Evolutionary conservation across 1,284 basidiomycete genomes (phyloP).

Genomic region (Flammula alnicola): DNA sequence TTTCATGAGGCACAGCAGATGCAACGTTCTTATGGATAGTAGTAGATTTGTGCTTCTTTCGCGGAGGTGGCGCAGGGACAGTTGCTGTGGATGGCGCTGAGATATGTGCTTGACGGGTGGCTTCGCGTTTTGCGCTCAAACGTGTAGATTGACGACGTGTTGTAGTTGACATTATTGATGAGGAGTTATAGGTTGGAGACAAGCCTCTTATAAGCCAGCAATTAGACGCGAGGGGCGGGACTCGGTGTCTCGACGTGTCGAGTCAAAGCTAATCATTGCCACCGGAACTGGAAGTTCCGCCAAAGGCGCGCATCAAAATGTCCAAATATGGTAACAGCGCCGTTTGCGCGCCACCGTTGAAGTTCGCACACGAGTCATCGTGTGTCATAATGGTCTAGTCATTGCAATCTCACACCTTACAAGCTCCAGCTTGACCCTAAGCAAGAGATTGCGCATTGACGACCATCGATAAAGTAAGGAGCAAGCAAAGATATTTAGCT

Average conservation of each 20-base stretch:
- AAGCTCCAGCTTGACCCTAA: too few relatives aligned
- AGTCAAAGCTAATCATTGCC: neutral
- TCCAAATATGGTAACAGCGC: slow-evolving; percentile 12
- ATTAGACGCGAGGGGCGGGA: too few relatives aligned
- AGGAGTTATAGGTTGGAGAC: too few relatives aligned
- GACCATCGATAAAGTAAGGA: too few relatives aligned
- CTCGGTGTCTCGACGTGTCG: neutral
- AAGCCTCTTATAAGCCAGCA: too few relatives aligned
- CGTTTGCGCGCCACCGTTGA: neutral
- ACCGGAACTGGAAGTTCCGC: neutral
- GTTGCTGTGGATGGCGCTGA: neutral
- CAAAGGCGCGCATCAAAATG: neutral
- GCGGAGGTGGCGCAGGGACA: neutral
- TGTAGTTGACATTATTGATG: too few relatives aligned
- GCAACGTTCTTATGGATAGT: neutral
- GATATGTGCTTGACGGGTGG: neutral
- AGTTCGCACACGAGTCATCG: neutral
- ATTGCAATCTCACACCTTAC: too few relatives aligned
- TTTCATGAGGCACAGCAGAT: slow-evolving; percentile 2
- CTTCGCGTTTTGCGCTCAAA: neutral
- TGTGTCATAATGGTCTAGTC: too few relatives aligned
- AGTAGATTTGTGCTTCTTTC: slow-evolving; percentile 10
- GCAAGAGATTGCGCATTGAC: too few relatives aligned
- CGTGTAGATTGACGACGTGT: too few relatives aligned
- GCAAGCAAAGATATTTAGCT: too few relatives aligned